Percentiles rank a stretch among this genome's conserved stretches.
Conservation (phyloP, 139 green algal genomes). For the Chlamydomonas sp. region DNA sequence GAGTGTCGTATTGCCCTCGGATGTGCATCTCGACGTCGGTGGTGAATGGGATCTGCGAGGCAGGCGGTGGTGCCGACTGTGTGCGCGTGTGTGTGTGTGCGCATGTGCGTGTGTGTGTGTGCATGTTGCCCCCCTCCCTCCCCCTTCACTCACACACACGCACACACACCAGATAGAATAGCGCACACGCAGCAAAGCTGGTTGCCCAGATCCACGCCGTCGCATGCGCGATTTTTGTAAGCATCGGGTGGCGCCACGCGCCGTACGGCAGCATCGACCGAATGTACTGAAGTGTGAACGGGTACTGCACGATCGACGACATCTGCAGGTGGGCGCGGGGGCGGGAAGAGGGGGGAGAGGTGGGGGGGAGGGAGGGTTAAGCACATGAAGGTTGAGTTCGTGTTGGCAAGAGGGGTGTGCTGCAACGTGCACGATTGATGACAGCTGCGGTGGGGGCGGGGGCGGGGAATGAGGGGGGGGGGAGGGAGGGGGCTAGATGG, state of each 20-base stretch:
- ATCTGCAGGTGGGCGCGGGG: background rate
- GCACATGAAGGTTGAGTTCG: no score
- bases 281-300: constrained; percentile 13
- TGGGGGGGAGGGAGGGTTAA: background rate
- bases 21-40: constrained; percentile 8
- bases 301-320: constrained; percentile 12
- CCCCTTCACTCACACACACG: no score
- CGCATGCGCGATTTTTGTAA: background rate
- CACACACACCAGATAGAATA: constrained; percentile 7
- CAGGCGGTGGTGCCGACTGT: background rate
- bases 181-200: background rate
- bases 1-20: background rate
- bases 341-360: background rate
- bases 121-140: no score
- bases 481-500: no score
- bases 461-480: no score
- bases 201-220: constrained; percentile 7
- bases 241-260: constrained; percentile 8
- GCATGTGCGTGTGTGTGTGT: background rate
- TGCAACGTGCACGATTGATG: no score
- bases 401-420: no score
- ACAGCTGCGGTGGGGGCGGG: no score
- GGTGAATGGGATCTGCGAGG: constrained; percentile 4
- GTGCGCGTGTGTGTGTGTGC: background rate
- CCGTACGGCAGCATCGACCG: constrained; percentile 7